These are phyloP conservation scores for Candida taoyuanica DNA, from an alignment of 805 yeast species.

Conservation along the genomic window DNA sequence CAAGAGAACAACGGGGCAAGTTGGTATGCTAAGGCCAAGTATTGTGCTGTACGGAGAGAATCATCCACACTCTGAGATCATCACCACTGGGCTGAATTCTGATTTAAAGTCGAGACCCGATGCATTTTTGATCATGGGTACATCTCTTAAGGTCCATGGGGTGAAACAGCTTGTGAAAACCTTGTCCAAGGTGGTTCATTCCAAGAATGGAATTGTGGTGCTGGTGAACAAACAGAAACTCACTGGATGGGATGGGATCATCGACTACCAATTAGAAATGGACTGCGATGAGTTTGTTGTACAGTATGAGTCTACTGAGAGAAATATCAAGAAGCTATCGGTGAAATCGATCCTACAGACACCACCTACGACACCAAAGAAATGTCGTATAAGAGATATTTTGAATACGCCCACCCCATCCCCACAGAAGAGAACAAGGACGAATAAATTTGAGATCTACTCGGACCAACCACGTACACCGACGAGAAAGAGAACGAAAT, in stretches of 20 bases:
- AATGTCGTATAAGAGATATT: conserved; percentile 14
- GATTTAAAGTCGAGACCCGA: conserved; percentile 74
- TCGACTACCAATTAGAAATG: conserved; percentile 73
- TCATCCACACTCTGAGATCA: conserved; percentile 81
- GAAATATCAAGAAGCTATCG: conserved; percentile 5
- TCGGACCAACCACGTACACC: conserved; percentile 1
- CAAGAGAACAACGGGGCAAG: conserved; percentile 62
- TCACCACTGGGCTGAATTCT: conserved; percentile 61
- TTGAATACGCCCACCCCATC: conserved; percentile 17
- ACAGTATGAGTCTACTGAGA: conserved; percentile 24
- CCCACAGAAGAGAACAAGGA: conserved; percentile 5
- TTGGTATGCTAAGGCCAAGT: conserved; percentile 81
- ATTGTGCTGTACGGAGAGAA: conserved; percentile 92
- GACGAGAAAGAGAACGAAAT: conserved; percentile 1
- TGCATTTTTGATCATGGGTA: conserved; percentile 82
- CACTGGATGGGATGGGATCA: conserved; percentile 61
- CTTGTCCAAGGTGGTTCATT: conserved; percentile 66
- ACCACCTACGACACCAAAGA: conserved; percentile 31
- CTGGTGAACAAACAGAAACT: conserved; percentile 68
- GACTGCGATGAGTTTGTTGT: conserved; percentile 83
- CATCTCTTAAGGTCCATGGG: conserved; percentile 88
- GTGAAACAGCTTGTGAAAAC: conserved; percentile 72
- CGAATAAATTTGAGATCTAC: conserved; percentile 7
- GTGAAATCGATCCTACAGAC: conserved; percentile 20
- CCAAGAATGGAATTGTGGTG: conserved; percentile 73